Percentiles rank a stretch among this genome's conserved stretches.
Evolutionary conservation across 768 basidiomycete genomes (phyloP).

Genomic region (Leccinum arenicola): DNA sequence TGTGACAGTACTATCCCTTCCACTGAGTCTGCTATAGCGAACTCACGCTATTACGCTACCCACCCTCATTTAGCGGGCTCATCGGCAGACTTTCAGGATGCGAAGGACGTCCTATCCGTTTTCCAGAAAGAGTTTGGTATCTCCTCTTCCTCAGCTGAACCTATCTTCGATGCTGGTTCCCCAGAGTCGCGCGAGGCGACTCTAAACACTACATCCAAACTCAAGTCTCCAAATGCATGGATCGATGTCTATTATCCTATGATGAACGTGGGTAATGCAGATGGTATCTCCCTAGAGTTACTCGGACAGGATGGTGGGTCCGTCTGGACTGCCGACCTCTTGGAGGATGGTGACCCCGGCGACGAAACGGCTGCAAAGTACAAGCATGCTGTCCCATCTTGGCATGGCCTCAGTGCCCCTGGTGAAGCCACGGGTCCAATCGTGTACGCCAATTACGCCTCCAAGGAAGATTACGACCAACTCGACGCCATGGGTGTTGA

Average conservation of each 20-base stretch:
- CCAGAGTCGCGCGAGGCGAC: constrained; percentile 65
- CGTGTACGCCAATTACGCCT: constrained; percentile 81
- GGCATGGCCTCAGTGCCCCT: constrained; percentile 79
- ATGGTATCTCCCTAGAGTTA: constrained; percentile 66
- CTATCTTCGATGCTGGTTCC: constrained; percentile 72
- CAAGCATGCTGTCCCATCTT: constrained; percentile 68
- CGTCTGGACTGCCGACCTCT: constrained; percentile 69
- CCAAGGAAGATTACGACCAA: constrained; percentile 64
- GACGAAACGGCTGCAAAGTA: constrained; percentile 74
- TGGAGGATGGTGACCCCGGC: constrained; percentile 64
- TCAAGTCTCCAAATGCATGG: constrained; percentile 64
- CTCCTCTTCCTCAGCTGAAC: constrained; percentile 35
- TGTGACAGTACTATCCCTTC: constrained; percentile 51
- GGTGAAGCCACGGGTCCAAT: constrained; percentile 71
- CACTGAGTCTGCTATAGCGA: constrained; percentile 52
- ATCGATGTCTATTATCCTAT: constrained; percentile 88
- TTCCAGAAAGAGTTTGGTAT: constrained; percentile 68
- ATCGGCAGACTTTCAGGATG: constrained; percentile 56
- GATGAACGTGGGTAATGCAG: constrained; percentile 63
- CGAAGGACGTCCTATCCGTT: constrained; percentile 61
- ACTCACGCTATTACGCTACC: constrained; percentile 57
- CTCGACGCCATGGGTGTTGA: constrained; percentile 65
- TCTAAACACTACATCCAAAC: constrained; percentile 45
- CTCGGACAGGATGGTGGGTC: constrained; percentile 51
- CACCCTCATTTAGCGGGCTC: constrained; percentile 76